phyloP scores from a whole-genome alignment of 1,139 yeast species.

The Yarrowia galli region DNA sequence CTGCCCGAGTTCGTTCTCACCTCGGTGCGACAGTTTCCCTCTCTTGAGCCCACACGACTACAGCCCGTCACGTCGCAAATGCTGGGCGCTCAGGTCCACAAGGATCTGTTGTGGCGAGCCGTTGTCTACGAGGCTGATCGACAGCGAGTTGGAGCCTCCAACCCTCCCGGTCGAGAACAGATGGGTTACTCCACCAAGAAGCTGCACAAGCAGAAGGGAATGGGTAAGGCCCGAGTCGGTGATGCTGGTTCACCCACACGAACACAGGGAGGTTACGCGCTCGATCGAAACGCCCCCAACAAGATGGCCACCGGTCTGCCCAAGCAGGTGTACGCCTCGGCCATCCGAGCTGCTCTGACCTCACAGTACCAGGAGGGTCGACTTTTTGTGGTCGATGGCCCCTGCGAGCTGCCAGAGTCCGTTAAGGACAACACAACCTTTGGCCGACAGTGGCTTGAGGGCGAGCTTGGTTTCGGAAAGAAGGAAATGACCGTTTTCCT shows the following conservation, averaged over 20 bases:
- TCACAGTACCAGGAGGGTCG: constrained; percentile 79
- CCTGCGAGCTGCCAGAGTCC: constrained; percentile 56
- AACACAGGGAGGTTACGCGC: constrained; percentile 88
- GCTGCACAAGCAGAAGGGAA: constrained; percentile 87
- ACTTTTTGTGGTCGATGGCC: constrained; percentile 70
- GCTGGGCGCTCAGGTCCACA: constrained; percentile 77
- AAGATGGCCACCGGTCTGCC: constrained; percentile 89
- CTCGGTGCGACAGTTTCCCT: constrained; percentile 85
- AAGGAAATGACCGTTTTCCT: constrained; percentile 69
- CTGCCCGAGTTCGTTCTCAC: constrained; percentile 83
- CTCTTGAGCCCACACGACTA: constrained; percentile 80
- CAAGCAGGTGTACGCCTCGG: constrained; percentile 71
- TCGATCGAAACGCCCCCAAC: constrained; percentile 82
- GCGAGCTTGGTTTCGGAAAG: constrained; percentile 59
- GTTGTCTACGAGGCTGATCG: constrained; percentile 91
- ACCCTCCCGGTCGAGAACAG: constrained; percentile 84
- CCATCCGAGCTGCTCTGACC: constrained; percentile 81
- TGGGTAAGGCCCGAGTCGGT: constrained; percentile 95
- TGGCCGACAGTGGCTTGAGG: constrained; percentile 63
- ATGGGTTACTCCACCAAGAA: constrained; percentile 86
- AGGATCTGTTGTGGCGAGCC: constrained; percentile 94
- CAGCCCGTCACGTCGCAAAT: constrained; percentile 76
- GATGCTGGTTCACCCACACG: constrained; percentile 94
- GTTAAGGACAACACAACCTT: constrained; percentile 58
- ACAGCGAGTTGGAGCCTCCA: constrained; percentile 86